Percentiles rank a stretch among this genome's conserved stretches.
phyloP scores from a whole-genome alignment of 768 basidiomycete species.

The Mycena galopus region DNA sequence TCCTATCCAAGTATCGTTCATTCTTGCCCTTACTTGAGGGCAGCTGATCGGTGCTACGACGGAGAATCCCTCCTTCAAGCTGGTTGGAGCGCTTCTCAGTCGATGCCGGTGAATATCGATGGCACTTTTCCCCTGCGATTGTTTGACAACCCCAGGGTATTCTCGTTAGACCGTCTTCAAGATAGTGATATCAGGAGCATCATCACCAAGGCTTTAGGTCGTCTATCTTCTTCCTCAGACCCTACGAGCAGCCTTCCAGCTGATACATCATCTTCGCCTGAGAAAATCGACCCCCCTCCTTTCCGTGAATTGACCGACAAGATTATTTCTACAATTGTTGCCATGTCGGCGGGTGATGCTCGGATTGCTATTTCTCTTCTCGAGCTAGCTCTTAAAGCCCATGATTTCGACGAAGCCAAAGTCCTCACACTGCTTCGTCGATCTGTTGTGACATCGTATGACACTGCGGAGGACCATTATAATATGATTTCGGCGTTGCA shows the following conservation, averaged over 20 bases:
- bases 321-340: conserved; percentile 62
- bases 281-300: conserved; percentile 10
- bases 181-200: conserved; percentile 72
- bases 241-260: conserved; percentile 10
- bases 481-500: conserved; percentile 90
- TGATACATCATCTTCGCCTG: conserved; percentile 25
- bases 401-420: conserved; percentile 55
- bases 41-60: conserved; percentile 88
- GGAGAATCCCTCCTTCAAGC: conserved; percentile 90
- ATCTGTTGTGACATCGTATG: conserved; percentile 77
- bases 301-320: conserved; percentile 59
- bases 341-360: conserved; percentile 77
- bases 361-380: conserved; percentile 83
- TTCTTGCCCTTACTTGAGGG: background rate
- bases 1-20: background rate
- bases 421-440: conserved; percentile 71
- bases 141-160: conserved; percentile 63
- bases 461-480: conserved; percentile 80
- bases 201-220: conserved; percentile 64
- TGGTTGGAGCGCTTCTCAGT: conserved; percentile 79
- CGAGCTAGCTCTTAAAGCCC: conserved; percentile 71
- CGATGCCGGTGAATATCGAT: conserved; percentile 73
- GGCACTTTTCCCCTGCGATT: conserved; percentile 24
- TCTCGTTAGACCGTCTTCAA: conserved; percentile 77
- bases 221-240: conserved; percentile 36